Conservation (phyloP, 2,329 filamentous ascomycete species). For the Macroventuria anomochaeta region DNA sequence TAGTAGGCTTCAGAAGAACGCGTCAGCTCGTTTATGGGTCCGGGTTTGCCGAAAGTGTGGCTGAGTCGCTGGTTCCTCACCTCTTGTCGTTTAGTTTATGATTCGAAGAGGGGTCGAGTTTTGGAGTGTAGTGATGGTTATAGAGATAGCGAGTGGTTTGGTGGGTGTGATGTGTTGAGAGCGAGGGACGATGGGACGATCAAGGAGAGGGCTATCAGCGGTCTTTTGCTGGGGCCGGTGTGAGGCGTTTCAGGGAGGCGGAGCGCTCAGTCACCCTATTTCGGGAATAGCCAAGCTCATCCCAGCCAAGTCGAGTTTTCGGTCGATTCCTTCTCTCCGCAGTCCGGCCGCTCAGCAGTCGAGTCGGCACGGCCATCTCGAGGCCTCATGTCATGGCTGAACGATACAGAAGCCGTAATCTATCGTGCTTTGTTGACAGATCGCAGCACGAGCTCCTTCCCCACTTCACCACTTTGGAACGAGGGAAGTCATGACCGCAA, state of each 20-base stretch:
- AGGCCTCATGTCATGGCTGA: background rate
- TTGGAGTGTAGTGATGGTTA: conserved; percentile 4
- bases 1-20: conserved; percentile 43
- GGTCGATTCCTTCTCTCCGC: conserved; percentile 11
- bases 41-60: conserved; percentile 41
- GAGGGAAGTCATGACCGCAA: background rate
- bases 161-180: conserved; percentile 8
- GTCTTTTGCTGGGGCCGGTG: conserved; percentile 35
- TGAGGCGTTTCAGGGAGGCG: conserved; percentile 36
- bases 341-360: conserved; percentile 7
- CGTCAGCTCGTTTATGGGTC: conserved; percentile 46
- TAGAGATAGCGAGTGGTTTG: conserved; percentile 16
- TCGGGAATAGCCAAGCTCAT: conserved; percentile 23
- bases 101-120: background rate
- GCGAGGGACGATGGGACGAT: conserved; percentile 11
- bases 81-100: background rate
- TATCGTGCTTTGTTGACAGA: conserved; percentile 4
- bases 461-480: background rate
- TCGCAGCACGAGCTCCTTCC: background rate
- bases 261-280: conserved; percentile 19
- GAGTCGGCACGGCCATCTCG: conserved; percentile 1
- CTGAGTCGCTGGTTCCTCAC: conserved; percentile 27
- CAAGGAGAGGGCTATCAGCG: conserved; percentile 16
- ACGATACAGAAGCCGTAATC: conserved; percentile 9
- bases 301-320: conserved; percentile 15